These are phyloP conservation scores for Cladophialophora psammophila DNA, from an alignment of 2,329 filamentous ascomycete species.

Conservation along the genomic window DNA sequence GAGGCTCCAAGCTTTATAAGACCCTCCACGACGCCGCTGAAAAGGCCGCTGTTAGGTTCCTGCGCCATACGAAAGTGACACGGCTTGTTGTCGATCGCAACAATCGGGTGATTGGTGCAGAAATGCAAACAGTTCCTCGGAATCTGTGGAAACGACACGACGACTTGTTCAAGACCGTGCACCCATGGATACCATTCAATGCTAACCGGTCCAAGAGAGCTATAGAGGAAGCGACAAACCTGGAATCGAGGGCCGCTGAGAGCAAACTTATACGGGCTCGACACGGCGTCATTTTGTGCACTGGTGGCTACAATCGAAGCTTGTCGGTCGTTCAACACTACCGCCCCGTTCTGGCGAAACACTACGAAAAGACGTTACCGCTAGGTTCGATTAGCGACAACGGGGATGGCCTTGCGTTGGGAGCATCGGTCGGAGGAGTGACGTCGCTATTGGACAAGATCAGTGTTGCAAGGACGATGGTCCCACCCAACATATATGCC, in stretches of 20 bases:
- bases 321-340: background rate
- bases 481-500: conserved; percentile 5
- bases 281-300: background rate
- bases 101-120: background rate
- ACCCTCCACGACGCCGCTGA: conserved; percentile 7
- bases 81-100: conserved; percentile 4
- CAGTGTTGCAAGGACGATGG: conserved; percentile 8
- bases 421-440: conserved; percentile 1
- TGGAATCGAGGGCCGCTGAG: background rate
- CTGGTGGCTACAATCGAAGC: conserved; percentile 7
- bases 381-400: conserved; percentile 1
- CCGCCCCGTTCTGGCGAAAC: conserved; percentile 4
- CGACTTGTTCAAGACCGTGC: background rate
- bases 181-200: conserved; percentile 1
- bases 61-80: conserved; percentile 1
- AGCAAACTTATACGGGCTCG: conserved; percentile 1
- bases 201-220: conserved; percentile 2
- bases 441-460: background rate
- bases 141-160: conserved; percentile 3
- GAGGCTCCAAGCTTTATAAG: conserved; percentile 10
- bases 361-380: conserved; percentile 10
- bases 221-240: background rate
- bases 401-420: background rate
- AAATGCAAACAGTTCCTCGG: background rate
- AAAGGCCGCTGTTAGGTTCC: conserved; percentile 3